Conservation (phyloP, 2,329 filamentous ascomycete genomes). For the Beauveria scarabaeidicola region DNA sequence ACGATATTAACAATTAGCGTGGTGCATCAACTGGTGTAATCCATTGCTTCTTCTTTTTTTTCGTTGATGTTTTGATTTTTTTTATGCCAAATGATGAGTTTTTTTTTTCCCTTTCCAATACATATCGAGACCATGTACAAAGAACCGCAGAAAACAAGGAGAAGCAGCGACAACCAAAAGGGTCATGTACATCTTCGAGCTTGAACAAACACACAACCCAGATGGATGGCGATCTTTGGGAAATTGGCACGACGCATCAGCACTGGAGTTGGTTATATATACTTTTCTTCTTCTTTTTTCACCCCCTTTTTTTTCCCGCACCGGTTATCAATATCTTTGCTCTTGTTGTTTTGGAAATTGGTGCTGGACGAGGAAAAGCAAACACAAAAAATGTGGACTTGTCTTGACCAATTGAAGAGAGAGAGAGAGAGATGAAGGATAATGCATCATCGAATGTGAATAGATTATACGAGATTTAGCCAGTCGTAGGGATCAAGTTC, state of each 20-base stretch:
- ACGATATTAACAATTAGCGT: constrained; percentile 94
- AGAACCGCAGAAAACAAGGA: neutral
- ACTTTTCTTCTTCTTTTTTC: neutral
- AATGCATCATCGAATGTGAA: neutral
- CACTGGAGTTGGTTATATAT: constrained; percentile 4
- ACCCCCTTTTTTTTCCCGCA: no score
- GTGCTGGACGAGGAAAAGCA: no score
- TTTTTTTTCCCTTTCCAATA: neutral
- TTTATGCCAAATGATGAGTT: neutral
- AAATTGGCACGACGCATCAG: constrained; percentile 4
- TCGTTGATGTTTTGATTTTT: neutral
- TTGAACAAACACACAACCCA: neutral
- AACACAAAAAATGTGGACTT: no score
- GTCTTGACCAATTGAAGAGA: neutral
- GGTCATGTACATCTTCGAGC: neutral
- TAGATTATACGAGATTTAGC: neutral
- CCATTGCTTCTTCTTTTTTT: neutral
- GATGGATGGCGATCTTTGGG: constrained; percentile 1
- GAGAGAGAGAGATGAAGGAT: neutral
- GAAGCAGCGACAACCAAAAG: no score
- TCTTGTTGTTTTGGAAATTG: no score
- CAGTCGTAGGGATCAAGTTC: neutral
- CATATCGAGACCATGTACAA: constrained; percentile 3
- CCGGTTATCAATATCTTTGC: no score
- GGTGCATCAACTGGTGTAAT: constrained; percentile 50